Conservation (phyloP, 495 filamentous ascomycete species). For the Talaromyces wortmannii region DNA sequence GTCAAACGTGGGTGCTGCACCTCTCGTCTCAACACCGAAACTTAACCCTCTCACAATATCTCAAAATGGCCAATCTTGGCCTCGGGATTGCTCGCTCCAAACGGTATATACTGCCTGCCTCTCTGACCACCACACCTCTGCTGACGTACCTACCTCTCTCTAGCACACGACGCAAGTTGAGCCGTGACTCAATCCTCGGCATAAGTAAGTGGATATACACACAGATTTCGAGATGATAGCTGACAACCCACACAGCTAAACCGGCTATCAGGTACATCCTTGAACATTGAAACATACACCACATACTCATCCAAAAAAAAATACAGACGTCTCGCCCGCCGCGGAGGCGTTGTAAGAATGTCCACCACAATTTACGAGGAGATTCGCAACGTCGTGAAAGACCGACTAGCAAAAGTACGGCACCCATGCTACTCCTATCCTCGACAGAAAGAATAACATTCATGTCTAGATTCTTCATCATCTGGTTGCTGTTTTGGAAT, state of each 20-base stretch:
- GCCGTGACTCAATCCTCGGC: conserved; percentile 54
- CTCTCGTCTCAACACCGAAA: background rate
- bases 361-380: conserved; percentile 66
- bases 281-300: background rate
- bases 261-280: conserved; percentile 55
- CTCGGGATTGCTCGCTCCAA: too few relatives aligned
- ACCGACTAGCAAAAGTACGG: conserved; percentile 45
- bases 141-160: conserved; percentile 46
- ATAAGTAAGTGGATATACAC: conserved; percentile 47
- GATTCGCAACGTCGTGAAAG: conserved; percentile 45
- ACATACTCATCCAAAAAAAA: background rate
- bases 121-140: too few relatives aligned
- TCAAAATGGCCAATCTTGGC: too few relatives aligned
- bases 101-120: too few relatives aligned
- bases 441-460: background rate
- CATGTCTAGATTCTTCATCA: conserved; percentile 13
- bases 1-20: background rate
- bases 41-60: background rate
- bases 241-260: conserved; percentile 39
- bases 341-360: conserved; percentile 74
- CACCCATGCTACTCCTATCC: background rate
- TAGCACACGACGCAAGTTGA: conserved; percentile 53
- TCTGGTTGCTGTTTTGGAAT: background rate
- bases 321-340: conserved; percentile 65
- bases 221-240: background rate